Conservation (phyloP, 2,329 filamentous ascomycete species). For the Colletotrichum tropicale region DNA sequence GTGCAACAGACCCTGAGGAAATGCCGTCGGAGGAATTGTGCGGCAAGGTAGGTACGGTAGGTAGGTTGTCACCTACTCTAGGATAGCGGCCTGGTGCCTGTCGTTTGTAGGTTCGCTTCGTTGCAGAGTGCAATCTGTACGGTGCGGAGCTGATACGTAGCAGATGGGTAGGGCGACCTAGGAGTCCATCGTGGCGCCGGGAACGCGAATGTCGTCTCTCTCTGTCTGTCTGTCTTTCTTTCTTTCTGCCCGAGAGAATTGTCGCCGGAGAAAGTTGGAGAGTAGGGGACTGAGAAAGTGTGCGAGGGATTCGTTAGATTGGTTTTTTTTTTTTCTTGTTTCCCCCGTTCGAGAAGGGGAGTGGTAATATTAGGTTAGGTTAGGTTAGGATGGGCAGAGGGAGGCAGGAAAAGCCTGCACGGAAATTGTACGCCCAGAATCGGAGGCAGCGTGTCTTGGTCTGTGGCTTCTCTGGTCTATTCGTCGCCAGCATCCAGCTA, state of each 20-base stretch:
- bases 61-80: not conserved
- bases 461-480: not conserved
- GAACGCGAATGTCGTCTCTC: conserved; percentile 3
- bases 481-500: not conserved
- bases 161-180: not conserved
- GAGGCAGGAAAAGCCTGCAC: not conserved
- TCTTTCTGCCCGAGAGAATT: not conserved
- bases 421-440: conserved; percentile 11
- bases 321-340: not conserved
- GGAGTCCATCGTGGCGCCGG: not conserved
- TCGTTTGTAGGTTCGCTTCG: not conserved
- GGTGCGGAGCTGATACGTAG: not conserved
- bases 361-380: conserved; percentile 1
- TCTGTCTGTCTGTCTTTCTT: not conserved
- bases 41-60: not conserved
- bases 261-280: not conserved
- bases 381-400: conserved; percentile 1
- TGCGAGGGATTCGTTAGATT: not conserved
- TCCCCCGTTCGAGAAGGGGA: not conserved
- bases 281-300: not conserved
- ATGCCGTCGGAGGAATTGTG: conserved; percentile 13
- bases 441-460: not conserved
- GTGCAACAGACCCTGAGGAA: conserved; percentile 13
- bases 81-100: not conserved
- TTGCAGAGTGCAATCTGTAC: not conserved